Conservation (phyloP, 2,329 filamentous ascomycete species). For the Arthrobotrys sinensis region DNA sequence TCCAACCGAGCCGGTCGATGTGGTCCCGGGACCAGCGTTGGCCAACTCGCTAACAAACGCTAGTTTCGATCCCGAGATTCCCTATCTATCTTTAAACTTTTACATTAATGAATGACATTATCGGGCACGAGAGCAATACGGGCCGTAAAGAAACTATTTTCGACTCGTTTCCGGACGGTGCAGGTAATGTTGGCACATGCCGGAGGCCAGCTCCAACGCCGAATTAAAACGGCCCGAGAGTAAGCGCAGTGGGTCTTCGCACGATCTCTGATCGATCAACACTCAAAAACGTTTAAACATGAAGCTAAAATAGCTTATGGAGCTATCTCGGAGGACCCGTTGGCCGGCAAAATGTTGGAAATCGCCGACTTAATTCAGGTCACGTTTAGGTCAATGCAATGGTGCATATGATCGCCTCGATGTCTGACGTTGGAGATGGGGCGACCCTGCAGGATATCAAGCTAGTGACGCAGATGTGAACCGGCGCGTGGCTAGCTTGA, state of each 20-base stretch:
- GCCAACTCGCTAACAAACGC: background rate
- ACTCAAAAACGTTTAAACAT: background rate
- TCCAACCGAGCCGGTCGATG: background rate
- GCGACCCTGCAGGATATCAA: background rate
- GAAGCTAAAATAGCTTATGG: background rate
- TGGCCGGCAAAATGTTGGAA: background rate
- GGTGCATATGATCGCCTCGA: conserved; percentile 20
- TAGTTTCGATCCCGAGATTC: background rate
- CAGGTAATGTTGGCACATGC: background rate
- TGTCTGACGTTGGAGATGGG: background rate
- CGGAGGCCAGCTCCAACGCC: background rate
- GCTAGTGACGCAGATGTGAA: background rate
- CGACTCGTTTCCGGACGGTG: background rate
- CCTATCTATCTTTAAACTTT: background rate
- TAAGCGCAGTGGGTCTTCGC: conserved; percentile 5
- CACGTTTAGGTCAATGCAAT: background rate
- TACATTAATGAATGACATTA: background rate
- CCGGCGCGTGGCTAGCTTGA: background rate
- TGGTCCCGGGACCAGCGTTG: background rate
- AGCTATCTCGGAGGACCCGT: background rate
- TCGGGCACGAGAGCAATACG: background rate
- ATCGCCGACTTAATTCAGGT: conserved; percentile 9
- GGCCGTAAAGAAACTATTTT: background rate
- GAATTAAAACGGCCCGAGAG: conserved; percentile 3
- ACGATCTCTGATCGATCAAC: background rate